Base-by-base conservation (phyloP, 2,329 filamentous ascomycete species). In the Cadophora luteo-olivacea region DNA sequence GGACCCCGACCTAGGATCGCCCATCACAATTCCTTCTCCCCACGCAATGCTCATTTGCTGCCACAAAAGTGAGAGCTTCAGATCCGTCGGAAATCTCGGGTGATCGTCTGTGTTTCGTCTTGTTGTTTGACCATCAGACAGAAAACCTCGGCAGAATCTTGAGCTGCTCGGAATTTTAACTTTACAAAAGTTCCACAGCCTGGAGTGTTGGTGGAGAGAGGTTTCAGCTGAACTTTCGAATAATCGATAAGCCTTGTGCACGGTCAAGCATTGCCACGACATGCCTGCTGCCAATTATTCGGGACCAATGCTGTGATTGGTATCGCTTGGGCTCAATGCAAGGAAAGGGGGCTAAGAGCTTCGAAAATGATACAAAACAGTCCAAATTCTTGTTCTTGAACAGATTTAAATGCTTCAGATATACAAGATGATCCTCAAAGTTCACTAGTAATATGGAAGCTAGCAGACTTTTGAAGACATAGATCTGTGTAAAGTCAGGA, bases 201-300 rank as follows among this genome's bases (percentile, higher is more conserved):
- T 49, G n/a, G 9, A 14, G 16, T 55, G 16, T 11, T 55, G 14
- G 25, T 54, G 52, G 14, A 16, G 52, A 33, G 29, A 25, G 25
- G 52, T 55, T 55, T 55, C 52, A 55, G 52, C 52, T 55, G 25
- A 33, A 14, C 25, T 55, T 29, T 12, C 12, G 3, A n/a, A 19
- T 14, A 55, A 33, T 32, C 52, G 52, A 55, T 55, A 55, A 55
- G 52, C 52, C 25, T 19, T 33, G 36, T 38, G 36, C 36, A 38
- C 36, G 36, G 36, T 38, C 36, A 38, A 38, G 36, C 36, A 38
- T 38, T 38, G 36, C 36, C 36, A 38, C 12, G 12, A 38, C 1
- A 38, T 38, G 36, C 36, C 36, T 38, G 36, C 51, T 54, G 24
- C 24, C 24, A 54, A 24, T 11, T 32, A 1, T 29, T 16, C 11